Percentiles rank a stretch among this genome's conserved stretches.
phyloP scores from a whole-genome alignment of 495 filamentous ascomycete species.

The Thermothielavioides terrestris region DNA sequence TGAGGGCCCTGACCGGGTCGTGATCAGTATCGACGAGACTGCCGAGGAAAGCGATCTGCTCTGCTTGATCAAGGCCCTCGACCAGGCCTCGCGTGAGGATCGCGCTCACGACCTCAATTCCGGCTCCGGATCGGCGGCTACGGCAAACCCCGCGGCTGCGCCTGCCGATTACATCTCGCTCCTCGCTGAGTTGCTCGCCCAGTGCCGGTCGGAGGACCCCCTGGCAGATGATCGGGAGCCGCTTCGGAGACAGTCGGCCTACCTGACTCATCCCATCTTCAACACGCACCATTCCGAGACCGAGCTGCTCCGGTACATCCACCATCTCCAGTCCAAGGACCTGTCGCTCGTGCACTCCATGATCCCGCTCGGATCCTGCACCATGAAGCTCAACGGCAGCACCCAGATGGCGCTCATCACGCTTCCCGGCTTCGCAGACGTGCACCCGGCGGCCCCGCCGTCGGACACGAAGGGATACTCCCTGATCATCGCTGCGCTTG shows the following conservation, averaged over 20 bases:
- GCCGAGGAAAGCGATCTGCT: slow-evolving; percentile 23
- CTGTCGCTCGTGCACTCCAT: slow-evolving; percentile 94
- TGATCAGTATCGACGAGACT: slow-evolving; percentile 39
- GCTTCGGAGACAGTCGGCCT: slow-evolving; percentile 65
- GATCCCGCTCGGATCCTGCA: slow-evolving; percentile 98
- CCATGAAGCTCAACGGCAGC: slow-evolving; percentile 98
- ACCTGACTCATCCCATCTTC: slow-evolving; percentile 89
- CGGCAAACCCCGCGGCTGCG: background rate
- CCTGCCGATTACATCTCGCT: slow-evolving; percentile 8
- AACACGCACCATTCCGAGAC: slow-evolving; percentile 97
- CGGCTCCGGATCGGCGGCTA: background rate
- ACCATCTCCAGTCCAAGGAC: slow-evolving; percentile 92
- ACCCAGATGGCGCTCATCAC: slow-evolving; percentile 82
- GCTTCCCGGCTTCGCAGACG: slow-evolving; percentile 72
- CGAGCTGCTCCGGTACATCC: slow-evolving; percentile 89
- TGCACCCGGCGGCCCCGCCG: slow-evolving; percentile 73
- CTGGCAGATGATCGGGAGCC: slow-evolving; percentile 46
- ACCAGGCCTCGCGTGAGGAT: no score
- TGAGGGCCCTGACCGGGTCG: slow-evolving; percentile 17
- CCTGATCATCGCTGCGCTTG: slow-evolving; percentile 60
- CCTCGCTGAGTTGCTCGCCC: slow-evolving; percentile 28
- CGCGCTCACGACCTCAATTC: no score
- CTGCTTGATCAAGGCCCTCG: slow-evolving; percentile 23
- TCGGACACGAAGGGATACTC: slow-evolving; percentile 60
- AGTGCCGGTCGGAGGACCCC: slow-evolving; percentile 18